Conservation (phyloP, 2,329 filamentous ascomycete species). For the Fusarium secorum region DNA sequence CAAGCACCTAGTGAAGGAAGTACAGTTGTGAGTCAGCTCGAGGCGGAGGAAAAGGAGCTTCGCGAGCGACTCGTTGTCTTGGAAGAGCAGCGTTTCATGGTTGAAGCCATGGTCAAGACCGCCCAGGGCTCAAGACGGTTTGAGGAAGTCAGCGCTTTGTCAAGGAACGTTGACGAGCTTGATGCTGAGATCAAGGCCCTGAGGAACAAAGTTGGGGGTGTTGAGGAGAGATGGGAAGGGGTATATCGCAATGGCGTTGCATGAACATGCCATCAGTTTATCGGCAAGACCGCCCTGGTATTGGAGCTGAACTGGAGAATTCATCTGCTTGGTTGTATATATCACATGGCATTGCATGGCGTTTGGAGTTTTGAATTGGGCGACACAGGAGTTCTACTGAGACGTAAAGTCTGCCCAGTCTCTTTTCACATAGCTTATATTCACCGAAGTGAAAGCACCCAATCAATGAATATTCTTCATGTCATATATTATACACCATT, state of each 20-base stretch:
- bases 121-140: conserved; percentile 80
- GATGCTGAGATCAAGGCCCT: conserved; percentile 77
- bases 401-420: not conserved
- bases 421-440: not conserved
- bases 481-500: conserved; percentile 24
- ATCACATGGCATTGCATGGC: conserved; percentile 47
- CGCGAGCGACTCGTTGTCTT: conserved; percentile 82
- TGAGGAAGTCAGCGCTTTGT: conserved; percentile 83
- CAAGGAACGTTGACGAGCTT: conserved; percentile 82
- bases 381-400: not conserved
- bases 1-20: conserved; percentile 58
- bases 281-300: not conserved
- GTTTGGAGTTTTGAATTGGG: conserved; percentile 40
- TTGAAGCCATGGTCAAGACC: conserved; percentile 82
- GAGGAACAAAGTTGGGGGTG: conserved; percentile 68
- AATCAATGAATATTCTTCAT: conserved; percentile 23
- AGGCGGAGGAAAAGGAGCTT: conserved; percentile 83
- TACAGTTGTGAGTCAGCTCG: conserved; percentile 66
- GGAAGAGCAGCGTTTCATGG: conserved; percentile 91
- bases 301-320: not conserved
- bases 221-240: conserved; percentile 68
- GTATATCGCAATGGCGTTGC: conserved; percentile 52
- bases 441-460: not conserved
- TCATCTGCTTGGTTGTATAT: conserved; percentile 8
- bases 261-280: not conserved